Evolutionary conservation across 2,329 filamentous ascomycete genomes (phyloP), one percentile per base, ranked within the genome.

Genomic region (Penicillium sp.): DNA sequence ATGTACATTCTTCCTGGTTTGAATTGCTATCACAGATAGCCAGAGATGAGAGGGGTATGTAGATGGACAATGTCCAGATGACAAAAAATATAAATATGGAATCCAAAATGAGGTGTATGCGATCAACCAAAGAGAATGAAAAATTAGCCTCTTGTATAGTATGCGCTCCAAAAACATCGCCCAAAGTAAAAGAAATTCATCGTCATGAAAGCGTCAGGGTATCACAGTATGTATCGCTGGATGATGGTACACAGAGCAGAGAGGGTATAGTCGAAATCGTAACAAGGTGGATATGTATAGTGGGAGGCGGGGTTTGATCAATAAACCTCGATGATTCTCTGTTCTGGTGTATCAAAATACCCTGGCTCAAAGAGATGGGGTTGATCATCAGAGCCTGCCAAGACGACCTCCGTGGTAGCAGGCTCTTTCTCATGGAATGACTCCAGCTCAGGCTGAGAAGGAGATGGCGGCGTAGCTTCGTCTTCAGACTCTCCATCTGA

Each of bases 391-490:
- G 65, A 58, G 31, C 60, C 64, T 2, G 64, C 56, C 45, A 72
- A 57, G 8, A 65, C 54, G 49, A 74, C 72, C 4, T 72, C 71
- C 27, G 69, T 69, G 52, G 74, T 70, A 49, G 66, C 69, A 57
- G 69, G 57, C 56, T 81, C 74, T 74, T 84, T 81, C 60, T 80
- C 76, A 38, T 78, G 73, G 64, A 89, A 87, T 34, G 77, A 72
- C 52, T 81, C 75, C 45, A 89, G 72, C 30, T 77, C 68, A 25
- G 78, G 56, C 54, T 70, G 64, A 39, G 81, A 80, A 31, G 86
- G 86, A 53, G 85, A 88, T 16, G 84, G 85, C 7, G 87, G 87
- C 81, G 88, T 75, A 40, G 77, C 73, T 59, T 88, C 84, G 71
- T 90, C 87, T 61, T 89, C 86, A 49, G 82, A 84, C 2, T 77